Evolutionary conservation across 495 filamentous ascomycete species (phyloP).

Genomic region (Penicillium flavigenum): DNA sequence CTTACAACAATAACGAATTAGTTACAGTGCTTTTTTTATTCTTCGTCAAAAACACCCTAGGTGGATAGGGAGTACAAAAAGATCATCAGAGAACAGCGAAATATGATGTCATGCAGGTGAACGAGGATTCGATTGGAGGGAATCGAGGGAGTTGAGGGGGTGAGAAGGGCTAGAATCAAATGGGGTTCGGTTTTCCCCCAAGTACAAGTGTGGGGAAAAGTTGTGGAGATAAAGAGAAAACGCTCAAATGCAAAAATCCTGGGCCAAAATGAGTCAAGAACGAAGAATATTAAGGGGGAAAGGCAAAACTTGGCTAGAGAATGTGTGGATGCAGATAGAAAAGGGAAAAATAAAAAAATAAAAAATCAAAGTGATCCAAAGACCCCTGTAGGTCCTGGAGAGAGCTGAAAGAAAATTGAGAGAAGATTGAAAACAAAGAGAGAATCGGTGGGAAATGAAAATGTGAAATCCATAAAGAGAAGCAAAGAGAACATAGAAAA

Average conservation of each 20-base stretch:
- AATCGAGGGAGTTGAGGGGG: neutral
- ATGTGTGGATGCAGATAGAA: slow-evolving; percentile 12
- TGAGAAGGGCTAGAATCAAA: slow-evolving; percentile 17
- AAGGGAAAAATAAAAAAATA: slow-evolving; percentile 4
- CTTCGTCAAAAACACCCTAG: neutral
- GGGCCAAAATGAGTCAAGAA: slow-evolving; percentile 14
- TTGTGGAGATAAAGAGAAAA: slow-evolving; percentile 26
- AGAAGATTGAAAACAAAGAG: slow-evolving; percentile 14
- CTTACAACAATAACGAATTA: too few relatives aligned
- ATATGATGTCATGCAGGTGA: slow-evolving; percentile 12
- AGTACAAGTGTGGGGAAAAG: slow-evolving; percentile 13
- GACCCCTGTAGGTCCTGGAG: slow-evolving; percentile 4
- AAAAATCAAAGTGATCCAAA: slow-evolving; percentile 18
- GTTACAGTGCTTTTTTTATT: neutral
- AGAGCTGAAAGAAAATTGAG: slow-evolving; percentile 6
- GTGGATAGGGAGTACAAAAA: neutral
- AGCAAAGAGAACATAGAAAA: slow-evolving; percentile 12
- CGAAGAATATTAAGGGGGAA: neutral
- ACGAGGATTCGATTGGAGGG: neutral
- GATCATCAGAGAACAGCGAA: slow-evolving; percentile 8
- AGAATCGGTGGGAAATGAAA: slow-evolving; percentile 12
- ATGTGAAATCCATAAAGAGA: slow-evolving; percentile 11
- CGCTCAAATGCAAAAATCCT: slow-evolving; percentile 44
- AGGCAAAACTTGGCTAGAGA: slow-evolving; percentile 4
- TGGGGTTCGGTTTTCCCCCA: too few relatives aligned